Base-by-base conservation (phyloP, 768 basidiomycete species). In the Holtermannia corniformis region DNA sequence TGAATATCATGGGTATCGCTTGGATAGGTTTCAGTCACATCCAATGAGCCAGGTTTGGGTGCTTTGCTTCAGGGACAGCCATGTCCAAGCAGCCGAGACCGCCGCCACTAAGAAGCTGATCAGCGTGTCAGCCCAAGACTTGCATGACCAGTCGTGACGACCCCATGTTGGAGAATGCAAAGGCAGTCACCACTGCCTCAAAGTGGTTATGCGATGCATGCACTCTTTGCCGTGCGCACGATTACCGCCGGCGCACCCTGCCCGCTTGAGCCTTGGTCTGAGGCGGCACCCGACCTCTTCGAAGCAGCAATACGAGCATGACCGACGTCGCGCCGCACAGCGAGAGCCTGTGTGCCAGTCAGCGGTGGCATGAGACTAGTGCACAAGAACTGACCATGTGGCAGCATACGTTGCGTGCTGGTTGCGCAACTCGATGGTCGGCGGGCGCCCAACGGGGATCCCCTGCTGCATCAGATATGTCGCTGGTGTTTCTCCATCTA, bases 381-480 rank as follows among this genome's bases (percentile, higher is more conserved):
- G 37, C 41, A 11, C 23, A 44, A 22, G 12, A 13, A 65, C 78
- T 28, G 67, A 91, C 95, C 95, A 99, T 11, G 92, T 99, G 13
- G 86, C 80, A 3, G 95, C 88, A 73, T 99, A 99, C 11, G 89
- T 91, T 5, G 87, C 78, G 74, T 99, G 95, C 32, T 88, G 81
- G 72, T 99, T 99, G 45, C 95, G 79, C 43, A 99, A 75, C 63
- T 96, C 89, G 22, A 96, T 82, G 1, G 81, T 80, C 3, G 89
- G 80, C 21, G 83, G 72, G 47, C 89, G 81, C 41, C 93, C 95
- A 44, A 97, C 75, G 2, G 95, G 95, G 44, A 85, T 77, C 13
- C 91, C 95, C 54, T 81, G 82, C 40, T 68, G 61, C 60, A 70
- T 62, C 5, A 72, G 57, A 21, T 62, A 42, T 5, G 65, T 54